A percentile compares a stretch with the other conserved stretches of the same genome.
Evolutionary conservation across 805 yeast species (phyloP).

Genomic region (Candida glaebosa): DNA sequence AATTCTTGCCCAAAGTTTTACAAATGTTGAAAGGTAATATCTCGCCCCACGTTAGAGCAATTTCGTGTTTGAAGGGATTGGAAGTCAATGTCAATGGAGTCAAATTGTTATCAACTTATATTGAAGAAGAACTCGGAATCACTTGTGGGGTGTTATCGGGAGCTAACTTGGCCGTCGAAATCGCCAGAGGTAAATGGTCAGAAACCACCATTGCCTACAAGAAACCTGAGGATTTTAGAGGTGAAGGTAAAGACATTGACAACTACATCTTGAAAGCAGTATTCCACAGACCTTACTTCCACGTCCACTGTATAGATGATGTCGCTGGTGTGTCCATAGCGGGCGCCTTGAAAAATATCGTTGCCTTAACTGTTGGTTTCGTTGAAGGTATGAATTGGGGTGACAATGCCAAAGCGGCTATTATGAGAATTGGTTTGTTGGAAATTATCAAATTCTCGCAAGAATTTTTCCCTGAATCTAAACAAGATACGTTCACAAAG

Average conservation of each 20-base stretch:
- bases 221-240: constrained; percentile 36
- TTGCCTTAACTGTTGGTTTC: constrained; percentile 44
- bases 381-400: constrained; percentile 50
- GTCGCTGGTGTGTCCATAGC: constrained; percentile 46
- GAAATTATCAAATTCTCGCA: constrained; percentile 47
- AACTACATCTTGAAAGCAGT: constrained; percentile 37
- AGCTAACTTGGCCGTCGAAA: constrained; percentile 47
- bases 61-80: constrained; percentile 45
- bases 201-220: constrained; percentile 45
- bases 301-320: constrained; percentile 42
- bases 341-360: constrained; percentile 46
- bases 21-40: constrained; percentile 38
- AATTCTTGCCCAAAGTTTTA: constrained; percentile 39
- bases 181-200: constrained; percentile 45
- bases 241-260: constrained; percentile 41
- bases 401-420: constrained; percentile 47
- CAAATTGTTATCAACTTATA: constrained; percentile 41
- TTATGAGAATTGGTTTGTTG: constrained; percentile 44
- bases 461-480: constrained; percentile 50
- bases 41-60: constrained; percentile 37
- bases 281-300: constrained; percentile 46
- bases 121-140: constrained; percentile 42
- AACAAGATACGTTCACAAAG: constrained; percentile 37
- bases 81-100: constrained; percentile 43
- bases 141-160: constrained; percentile 46